These are phyloP conservation scores for Taiozyma sp. DNA, from an alignment of 1,139 yeast species.

Conservation along the genomic window DNA sequence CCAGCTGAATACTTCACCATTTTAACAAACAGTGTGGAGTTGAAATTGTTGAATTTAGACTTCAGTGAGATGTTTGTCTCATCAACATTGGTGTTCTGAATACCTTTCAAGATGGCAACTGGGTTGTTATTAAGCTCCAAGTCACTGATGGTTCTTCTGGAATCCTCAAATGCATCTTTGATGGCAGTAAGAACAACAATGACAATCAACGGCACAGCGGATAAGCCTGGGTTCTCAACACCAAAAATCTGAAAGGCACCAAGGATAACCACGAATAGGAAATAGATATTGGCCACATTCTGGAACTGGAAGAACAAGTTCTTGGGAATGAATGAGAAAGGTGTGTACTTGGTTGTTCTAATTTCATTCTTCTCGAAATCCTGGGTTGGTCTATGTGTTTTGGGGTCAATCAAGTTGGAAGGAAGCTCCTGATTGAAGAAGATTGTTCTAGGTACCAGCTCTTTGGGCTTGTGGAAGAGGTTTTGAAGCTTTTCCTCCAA, in stretches of 20 bases:
- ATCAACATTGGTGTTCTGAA: conserved; percentile 69
- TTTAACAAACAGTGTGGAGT: conserved; percentile 18
- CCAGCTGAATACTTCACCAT: conserved; percentile 16
- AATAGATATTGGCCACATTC: conserved; percentile 87
- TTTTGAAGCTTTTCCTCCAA: conserved; percentile 1
- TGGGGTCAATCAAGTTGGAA: conserved; percentile 44
- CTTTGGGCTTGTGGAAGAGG: conserved; percentile 4
- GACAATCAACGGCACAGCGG: conserved; percentile 92
- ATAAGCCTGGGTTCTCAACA: conserved; percentile 84
- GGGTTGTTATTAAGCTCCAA: conserved; percentile 83
- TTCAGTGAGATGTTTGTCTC: conserved; percentile 39
- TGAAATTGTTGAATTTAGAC: conserved; percentile 28
- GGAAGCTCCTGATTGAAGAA: conserved; percentile 71
- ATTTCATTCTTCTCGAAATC: conserved; percentile 54
- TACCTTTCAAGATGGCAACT: conserved; percentile 68
- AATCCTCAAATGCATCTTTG: conserved; percentile 94
- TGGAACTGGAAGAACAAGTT: conserved; percentile 76
- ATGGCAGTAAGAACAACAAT: conserved; percentile 85
- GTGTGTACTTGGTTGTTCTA: conserved; percentile 93
- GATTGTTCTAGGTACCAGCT: conserved; percentile 39
- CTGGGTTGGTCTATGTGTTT: conserved; percentile 49
- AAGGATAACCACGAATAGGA: conserved; percentile 73
- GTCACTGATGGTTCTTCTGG: conserved; percentile 76
- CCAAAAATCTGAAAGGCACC: conserved; percentile 92
- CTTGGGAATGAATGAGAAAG: conserved; percentile 82